Conservation (phyloP, 2,329 filamentous ascomycete species). For the Paraphoma chrysanthemicola region DNA sequence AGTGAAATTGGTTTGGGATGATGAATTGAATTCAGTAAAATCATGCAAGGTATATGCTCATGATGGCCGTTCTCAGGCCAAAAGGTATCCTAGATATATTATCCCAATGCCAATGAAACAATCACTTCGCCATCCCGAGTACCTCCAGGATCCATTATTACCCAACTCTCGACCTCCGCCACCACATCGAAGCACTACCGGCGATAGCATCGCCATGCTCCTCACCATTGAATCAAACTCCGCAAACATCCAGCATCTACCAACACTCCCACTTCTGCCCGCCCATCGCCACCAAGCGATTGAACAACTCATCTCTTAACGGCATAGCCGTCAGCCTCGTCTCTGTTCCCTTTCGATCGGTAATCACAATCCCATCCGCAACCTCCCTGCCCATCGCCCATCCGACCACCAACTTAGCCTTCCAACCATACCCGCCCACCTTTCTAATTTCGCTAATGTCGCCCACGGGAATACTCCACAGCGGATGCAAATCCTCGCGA, state of each 20-base stretch:
- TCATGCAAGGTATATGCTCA: background rate
- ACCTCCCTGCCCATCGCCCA: slow-evolving; percentile 79
- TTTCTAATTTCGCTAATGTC: slow-evolving; percentile 80
- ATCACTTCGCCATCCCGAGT: background rate
- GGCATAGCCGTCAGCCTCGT: slow-evolving; percentile 74
- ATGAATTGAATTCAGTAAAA: background rate
- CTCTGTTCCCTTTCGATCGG: slow-evolving; percentile 62
- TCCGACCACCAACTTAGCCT: slow-evolving; percentile 80
- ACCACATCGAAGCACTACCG: background rate
- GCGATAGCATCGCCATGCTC: background rate
- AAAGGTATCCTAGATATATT: slow-evolving; percentile 8
- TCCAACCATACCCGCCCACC: slow-evolving; percentile 83
- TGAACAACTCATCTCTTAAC: slow-evolving; percentile 79
- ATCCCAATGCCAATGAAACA: background rate
- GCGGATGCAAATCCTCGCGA: slow-evolving; percentile 60
- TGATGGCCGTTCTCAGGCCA: background rate
- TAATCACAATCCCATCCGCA: slow-evolving; percentile 75
- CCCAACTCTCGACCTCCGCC: no score
- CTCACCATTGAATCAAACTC: no score
- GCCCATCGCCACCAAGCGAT: slow-evolving; percentile 77
- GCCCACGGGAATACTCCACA: slow-evolving; percentile 73
- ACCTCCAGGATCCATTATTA: background rate
- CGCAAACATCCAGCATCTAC: slow-evolving; percentile 49
- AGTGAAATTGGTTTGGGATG: background rate
- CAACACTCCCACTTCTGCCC: slow-evolving; percentile 84